Evolutionary conservation across 2,329 filamentous ascomycete genomes (phyloP).

Genomic region (Fusarium miscanthi): DNA sequence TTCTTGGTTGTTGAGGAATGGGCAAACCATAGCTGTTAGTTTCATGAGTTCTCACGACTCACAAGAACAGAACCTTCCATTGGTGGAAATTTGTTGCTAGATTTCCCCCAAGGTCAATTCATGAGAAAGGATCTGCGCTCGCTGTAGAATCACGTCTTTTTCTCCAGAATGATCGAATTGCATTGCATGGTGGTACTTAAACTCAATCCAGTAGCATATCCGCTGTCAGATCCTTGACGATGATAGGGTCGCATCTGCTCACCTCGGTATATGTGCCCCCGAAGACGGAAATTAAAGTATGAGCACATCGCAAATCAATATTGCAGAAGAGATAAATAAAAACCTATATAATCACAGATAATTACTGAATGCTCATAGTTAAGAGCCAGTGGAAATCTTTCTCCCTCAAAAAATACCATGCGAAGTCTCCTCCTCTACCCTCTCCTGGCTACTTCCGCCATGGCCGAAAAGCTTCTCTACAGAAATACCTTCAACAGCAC

Average conservation of each 20-base stretch:
- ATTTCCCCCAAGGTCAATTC: too few species aligned
- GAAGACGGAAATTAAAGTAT: background rate
- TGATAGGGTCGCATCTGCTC: background rate
- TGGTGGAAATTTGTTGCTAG: conserved; percentile 4
- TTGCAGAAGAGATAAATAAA: background rate
- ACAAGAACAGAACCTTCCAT: background rate
- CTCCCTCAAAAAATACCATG: background rate
- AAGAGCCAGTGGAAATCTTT: background rate
- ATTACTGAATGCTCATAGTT: fast-evolving
- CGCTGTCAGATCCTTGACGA: background rate
- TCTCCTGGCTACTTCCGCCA: conserved; percentile 5
- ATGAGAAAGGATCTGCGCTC: background rate
- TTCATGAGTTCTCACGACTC: background rate
- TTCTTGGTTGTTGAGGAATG: too few species aligned
- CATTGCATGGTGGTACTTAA: background rate
- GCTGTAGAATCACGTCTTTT: conserved; percentile 8
- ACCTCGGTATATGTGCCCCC: conserved; percentile 1
- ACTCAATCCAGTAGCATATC: conserved; percentile 10
- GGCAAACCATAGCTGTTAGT: background rate
- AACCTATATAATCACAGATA: background rate
- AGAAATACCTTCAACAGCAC: conserved; percentile 34
- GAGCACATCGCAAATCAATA: background rate
- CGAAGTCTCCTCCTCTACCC: conserved; percentile 5
- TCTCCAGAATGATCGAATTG: background rate
- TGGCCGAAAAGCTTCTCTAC: conserved; percentile 37